These are phyloP conservation scores for Naganishia onofrii DNA, from an alignment of 768 basidiomycete genomes.

Conservation along the genomic window DNA sequence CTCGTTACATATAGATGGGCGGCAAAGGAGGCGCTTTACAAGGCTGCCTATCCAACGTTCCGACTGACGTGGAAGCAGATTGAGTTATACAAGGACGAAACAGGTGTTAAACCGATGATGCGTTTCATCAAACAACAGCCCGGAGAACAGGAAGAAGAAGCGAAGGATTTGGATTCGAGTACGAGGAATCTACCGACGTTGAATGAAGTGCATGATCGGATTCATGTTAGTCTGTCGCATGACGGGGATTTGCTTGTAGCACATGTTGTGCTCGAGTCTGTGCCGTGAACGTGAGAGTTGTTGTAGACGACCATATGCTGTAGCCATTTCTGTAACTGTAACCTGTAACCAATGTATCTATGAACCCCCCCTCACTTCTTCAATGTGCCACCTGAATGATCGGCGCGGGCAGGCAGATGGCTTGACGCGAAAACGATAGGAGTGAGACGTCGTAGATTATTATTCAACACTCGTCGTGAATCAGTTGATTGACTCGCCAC, in stretches of 20 bases:
- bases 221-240: constrained; percentile 24
- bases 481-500: not conserved
- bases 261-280: constrained; percentile 23
- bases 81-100: constrained; percentile 7
- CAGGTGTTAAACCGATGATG: constrained; percentile 15
- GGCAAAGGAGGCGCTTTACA: constrained; percentile 32
- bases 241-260: constrained; percentile 27
- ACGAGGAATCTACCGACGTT: constrained; percentile 21
- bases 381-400: not conserved
- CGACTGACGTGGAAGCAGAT: constrained; percentile 26
- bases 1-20: constrained; percentile 24
- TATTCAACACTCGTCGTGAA: not conserved
- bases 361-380: no score
- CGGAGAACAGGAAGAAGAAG: not conserved
- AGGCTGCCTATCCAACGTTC: constrained; percentile 29
- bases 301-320: not conserved
- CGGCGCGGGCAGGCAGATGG: not conserved
- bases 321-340: not conserved
- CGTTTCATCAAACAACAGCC: not conserved
- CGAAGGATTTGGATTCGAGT: not conserved
- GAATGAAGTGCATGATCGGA: constrained; percentile 11
- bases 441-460: not conserved
- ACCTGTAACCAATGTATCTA: not conserved
- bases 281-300: not conserved
- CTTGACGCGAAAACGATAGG: not conserved